Conservation (phyloP, 169 alveolate genomes). For the Plasmodium gonderi region DNA sequence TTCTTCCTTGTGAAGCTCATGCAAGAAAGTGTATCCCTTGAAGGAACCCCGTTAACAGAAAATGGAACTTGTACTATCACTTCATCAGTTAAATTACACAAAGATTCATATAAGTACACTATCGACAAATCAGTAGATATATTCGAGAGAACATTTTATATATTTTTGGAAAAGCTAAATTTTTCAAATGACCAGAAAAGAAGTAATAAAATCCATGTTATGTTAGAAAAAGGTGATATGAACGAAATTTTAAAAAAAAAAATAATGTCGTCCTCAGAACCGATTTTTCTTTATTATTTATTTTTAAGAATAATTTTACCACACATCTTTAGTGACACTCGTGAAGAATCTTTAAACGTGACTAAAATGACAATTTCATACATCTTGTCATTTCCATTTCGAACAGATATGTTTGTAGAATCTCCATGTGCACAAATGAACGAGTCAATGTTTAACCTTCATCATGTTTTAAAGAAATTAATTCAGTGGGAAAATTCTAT, state of each 20-base stretch:
- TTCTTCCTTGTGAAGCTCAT: slow-evolving; percentile 36
- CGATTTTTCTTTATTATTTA: slow-evolving; percentile 41
- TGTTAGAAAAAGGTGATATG: neutral
- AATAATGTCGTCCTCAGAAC: neutral
- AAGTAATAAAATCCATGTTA: neutral
- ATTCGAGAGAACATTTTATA: slow-evolving; percentile 43
- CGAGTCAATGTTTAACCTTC: neutral
- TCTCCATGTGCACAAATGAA: neutral
- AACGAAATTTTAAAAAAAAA: neutral
- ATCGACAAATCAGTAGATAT: slow-evolving; percentile 10
- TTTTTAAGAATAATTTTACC: slow-evolving; percentile 38
- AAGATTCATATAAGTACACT: neutral
- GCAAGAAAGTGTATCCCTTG: neutral
- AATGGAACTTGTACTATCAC: neutral
- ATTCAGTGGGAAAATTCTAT: slow-evolving; percentile 55
- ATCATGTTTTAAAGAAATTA: neutral
- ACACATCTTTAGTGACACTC: neutral
- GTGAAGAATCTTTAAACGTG: neutral
- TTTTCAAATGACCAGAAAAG: neutral
- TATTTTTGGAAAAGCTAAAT: neutral
- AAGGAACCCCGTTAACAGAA: neutral
- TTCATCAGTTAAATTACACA: neutral
- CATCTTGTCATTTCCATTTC: slow-evolving; percentile 14
- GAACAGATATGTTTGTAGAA: neutral
- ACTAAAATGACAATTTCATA: slow-evolving; percentile 5